Base-by-base conservation (phyloP, 768 basidiomycete species). In the Boletus eberwhitei region DNA sequence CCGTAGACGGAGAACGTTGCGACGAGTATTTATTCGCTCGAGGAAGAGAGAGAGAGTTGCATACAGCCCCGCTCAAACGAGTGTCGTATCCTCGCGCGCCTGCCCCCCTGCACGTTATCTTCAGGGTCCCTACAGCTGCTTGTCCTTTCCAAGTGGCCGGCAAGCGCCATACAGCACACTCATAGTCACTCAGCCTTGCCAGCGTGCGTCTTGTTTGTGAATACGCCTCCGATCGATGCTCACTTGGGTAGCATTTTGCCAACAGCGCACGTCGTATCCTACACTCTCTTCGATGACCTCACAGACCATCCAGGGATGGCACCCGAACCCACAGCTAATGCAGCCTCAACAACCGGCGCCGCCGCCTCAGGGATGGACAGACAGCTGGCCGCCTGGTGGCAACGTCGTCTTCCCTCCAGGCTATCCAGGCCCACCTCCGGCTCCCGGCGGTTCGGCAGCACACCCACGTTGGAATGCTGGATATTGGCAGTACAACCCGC, bases 361-460 rank as follows among this genome's bases (percentile, higher is more conserved):
- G 0, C 64, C 64, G 1, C 65, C 69, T 1, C 64, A 64, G 17
- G 73, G 73, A n/a, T 76, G 75, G 74, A 50, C 63, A 7, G 74
- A 72, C 19, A 59, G 62, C 29, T 75, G 75, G 75, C 74, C 74
- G 1, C 72, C 75, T 5, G 55, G 65, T 3, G 48, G 50, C 16
- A 63, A 65, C 14, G 60, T 64, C 7, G 40, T 58, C 11, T 64
- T 73, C 38, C 75, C 74, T 14, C 65, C 70, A 14, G 66, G 65
- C 29, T 75, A 69, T 52, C 73, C 74, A 36, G 73, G 71, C 5
- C 78, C 81, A 8, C 83, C 86, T n/a, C 85, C 85, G 16, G 73
- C 77, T 16, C 84, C 85, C 6, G 57, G 75, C 6, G 79, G 80
- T 34, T 65, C 79, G 5, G 77, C 75, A 51, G 71, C 73, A 1